These are phyloP conservation scores for Breynia disticha DNA, from an alignment of 441 rosid genomes.

Conservation along the genomic window DNA sequence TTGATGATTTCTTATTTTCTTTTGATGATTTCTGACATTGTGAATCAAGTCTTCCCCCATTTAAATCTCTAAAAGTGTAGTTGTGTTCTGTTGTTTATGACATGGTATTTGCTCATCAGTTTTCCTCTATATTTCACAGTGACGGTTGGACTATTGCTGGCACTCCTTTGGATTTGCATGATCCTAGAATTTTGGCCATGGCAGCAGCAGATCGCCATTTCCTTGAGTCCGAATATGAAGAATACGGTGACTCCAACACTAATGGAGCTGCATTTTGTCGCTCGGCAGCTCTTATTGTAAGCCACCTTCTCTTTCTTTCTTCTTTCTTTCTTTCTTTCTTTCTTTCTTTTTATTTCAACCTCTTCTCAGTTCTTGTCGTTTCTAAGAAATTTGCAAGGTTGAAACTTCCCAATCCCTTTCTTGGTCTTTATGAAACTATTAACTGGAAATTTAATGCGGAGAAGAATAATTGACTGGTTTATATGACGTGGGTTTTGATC, in stretches of 20 bases:
- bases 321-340: too few species aligned
- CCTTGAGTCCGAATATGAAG: constrained; percentile 76
- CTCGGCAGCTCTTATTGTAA: constrained; percentile 82
- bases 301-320: constrained; percentile 7
- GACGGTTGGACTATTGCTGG: constrained; percentile 92
- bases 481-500: not conserved
- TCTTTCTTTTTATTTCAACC: too few species aligned
- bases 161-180: constrained; percentile 63
- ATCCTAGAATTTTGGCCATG: constrained; percentile 82
- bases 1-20: not conserved
- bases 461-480: too few species aligned
- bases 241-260: constrained; percentile 68
- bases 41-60: not conserved
- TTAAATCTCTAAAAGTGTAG: not conserved
- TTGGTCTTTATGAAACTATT: too few species aligned
- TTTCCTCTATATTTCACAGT: constrained; percentile 24
- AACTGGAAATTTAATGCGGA: too few species aligned
- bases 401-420: too few species aligned
- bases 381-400: too few species aligned
- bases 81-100: not conserved
- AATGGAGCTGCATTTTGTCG: constrained; percentile 91
- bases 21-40: not conserved
- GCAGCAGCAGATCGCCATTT: constrained; percentile 87
- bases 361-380: too few species aligned
- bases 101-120: not conserved